Percentiles rank a stretch among this genome's conserved stretches.
Conservation (phyloP, 1,284 basidiomycete species). For the Naganishia albida region DNA sequence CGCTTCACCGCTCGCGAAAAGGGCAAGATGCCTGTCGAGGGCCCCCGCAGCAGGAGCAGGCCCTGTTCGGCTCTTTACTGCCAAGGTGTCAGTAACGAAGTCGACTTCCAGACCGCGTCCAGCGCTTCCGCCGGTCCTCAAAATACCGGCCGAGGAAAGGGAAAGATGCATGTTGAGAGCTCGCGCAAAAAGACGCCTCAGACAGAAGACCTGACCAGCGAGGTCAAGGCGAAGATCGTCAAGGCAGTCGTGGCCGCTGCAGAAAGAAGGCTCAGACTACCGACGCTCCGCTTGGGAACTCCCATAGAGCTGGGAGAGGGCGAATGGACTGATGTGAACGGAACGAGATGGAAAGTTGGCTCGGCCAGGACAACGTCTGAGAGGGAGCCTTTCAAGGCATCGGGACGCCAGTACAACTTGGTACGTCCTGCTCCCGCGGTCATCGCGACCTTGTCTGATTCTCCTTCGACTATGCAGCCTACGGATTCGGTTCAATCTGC, state of each 20-base stretch:
- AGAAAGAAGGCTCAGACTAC: background rate
- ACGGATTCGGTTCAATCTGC: constrained; percentile 3
- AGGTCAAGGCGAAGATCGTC: background rate
- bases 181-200: background rate
- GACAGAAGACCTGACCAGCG: background rate
- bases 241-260: background rate
- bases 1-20: background rate
- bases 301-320: background rate
- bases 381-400: constrained; percentile 21
- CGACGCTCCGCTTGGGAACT: background rate
- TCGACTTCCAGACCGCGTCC: background rate
- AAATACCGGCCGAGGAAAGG: background rate
- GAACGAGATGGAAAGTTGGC: constrained; percentile 6
- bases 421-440: background rate
- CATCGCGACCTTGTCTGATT: background rate
- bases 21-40: background rate
- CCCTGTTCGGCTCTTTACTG: background rate
- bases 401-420: constrained; percentile 20
- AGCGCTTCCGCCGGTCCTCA: background rate
- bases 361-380: background rate
- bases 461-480: background rate
- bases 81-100: constrained; percentile 6
- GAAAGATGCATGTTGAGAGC: background rate
- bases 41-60: background rate
- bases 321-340: constrained; percentile 11